phyloP scores from a whole-genome alignment of 352 stramenopile species.

The Elongisporangium undulatum region DNA sequence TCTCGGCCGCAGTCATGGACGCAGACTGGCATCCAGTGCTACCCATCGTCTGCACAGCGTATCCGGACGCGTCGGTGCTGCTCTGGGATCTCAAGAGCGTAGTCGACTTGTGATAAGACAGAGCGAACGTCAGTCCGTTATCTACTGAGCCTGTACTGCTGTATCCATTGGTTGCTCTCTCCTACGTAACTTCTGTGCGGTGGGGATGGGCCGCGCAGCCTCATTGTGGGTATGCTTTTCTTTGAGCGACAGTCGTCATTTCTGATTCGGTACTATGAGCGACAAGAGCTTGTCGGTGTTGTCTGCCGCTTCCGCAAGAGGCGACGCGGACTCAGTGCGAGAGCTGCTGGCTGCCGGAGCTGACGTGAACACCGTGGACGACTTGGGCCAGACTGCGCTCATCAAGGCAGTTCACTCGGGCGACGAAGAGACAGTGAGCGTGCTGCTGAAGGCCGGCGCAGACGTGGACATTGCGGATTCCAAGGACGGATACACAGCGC shows the following conservation, averaged over 20 bases:
- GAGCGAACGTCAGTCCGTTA: too few species aligned
- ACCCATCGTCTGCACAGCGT: constrained; percentile 28
- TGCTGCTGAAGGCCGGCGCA: constrained; percentile 67
- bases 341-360: constrained; percentile 55
- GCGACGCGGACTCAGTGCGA: constrained; percentile 48
- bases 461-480: constrained; percentile 38
- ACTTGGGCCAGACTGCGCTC: constrained; percentile 45
- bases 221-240: neutral
- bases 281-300: neutral
- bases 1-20: constrained; percentile 19
- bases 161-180: too few species aligned
- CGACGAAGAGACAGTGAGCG: constrained; percentile 46
- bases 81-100: constrained; percentile 29
- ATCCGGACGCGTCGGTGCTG: constrained; percentile 27
- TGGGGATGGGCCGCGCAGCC: neutral
- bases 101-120: neutral
- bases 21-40: constrained; percentile 35
- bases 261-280: neutral
- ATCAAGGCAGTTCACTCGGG: constrained; percentile 53
- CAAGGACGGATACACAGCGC: constrained; percentile 40
- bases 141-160: too few species aligned
- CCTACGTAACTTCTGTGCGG: neutral
- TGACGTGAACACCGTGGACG: constrained; percentile 45
- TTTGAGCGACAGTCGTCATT: neutral
- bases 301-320: neutral